Conservation (phyloP, 768 basidiomycete species). For the Suillus clintonianus region DNA sequence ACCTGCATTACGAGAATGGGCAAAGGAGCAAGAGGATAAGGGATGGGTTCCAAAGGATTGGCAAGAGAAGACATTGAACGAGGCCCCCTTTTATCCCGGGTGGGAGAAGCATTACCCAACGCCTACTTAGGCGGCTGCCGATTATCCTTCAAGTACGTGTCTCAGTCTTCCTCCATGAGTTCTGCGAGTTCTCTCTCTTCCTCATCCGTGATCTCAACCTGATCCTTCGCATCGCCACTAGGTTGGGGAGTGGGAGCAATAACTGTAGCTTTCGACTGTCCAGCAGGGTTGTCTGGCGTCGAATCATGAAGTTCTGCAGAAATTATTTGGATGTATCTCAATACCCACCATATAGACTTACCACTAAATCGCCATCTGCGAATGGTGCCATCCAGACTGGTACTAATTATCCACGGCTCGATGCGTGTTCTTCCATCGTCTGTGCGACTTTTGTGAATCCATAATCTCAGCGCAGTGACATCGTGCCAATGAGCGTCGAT, state of each 20-base stretch:
- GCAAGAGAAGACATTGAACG: slow-evolving; percentile 50
- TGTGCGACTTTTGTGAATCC: slow-evolving; percentile 55
- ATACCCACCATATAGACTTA: slow-evolving; percentile 23
- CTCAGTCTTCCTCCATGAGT: slow-evolving; percentile 50
- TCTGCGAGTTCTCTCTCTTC: slow-evolving; percentile 90
- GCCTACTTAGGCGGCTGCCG: slow-evolving; percentile 5
- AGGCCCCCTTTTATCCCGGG: slow-evolving; percentile 53
- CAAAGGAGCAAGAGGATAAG: slow-evolving; percentile 48
- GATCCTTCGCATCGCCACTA: slow-evolving; percentile 28
- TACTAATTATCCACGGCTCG: slow-evolving; percentile 82
- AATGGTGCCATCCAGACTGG: slow-evolving; percentile 85
- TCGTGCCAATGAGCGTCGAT: slow-evolving; percentile 92
- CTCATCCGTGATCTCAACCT: slow-evolving; percentile 69
- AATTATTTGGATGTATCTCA: background rate
- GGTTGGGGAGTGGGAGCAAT: slow-evolving; percentile 30
- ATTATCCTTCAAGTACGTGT: background rate
- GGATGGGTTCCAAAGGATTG: slow-evolving; percentile 49
- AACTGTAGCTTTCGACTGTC: slow-evolving; percentile 16
- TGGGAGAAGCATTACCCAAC: slow-evolving; percentile 35
- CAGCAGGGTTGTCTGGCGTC: slow-evolving; percentile 20
- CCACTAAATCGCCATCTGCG: slow-evolving; percentile 81
- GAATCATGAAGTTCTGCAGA: slow-evolving; percentile 28
- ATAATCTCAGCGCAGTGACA: slow-evolving; percentile 72
- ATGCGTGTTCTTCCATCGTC: slow-evolving; percentile 48
- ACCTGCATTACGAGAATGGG: slow-evolving; percentile 48